Evolutionary conservation across 139 green algal genomes (phyloP).

Genomic region (Volvox reticuliferus): DNA sequence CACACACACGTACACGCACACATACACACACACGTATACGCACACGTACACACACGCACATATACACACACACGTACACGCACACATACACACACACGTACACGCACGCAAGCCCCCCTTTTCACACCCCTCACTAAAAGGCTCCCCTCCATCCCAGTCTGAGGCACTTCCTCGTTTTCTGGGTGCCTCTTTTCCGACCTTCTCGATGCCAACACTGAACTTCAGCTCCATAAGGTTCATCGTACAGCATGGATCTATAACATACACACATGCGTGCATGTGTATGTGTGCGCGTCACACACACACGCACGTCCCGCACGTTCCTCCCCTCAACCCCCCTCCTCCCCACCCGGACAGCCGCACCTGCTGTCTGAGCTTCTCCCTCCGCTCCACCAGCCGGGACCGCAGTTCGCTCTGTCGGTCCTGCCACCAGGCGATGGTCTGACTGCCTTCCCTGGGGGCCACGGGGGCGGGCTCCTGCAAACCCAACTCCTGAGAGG

Average conservation of each 20-base stretch:
- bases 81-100: not conserved
- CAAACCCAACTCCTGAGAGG: slow-evolving; percentile 56
- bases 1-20: too few species aligned
- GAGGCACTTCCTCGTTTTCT: too few species aligned
- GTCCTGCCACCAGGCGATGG: slow-evolving; percentile 87
- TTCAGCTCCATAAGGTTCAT: too few species aligned
- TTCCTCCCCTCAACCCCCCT: not conserved
- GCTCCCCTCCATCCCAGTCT: too few species aligned
- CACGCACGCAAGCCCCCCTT: too few species aligned
- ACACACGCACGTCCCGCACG: not conserved
- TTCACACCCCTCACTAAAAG: too few species aligned
- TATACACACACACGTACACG: not conserved
- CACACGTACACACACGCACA: not conserved
- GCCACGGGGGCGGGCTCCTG: slow-evolving; percentile 40
- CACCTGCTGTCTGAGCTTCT: not conserved
- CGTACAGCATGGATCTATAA: too few species aligned
- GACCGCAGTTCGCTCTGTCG: slow-evolving; percentile 60
- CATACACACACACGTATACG: too few species aligned
- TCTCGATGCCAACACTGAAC: too few species aligned
- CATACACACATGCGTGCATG: too few species aligned
- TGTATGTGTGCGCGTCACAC: not conserved
- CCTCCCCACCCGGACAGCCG: not conserved
- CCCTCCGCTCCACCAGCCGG: slow-evolving; percentile 29
- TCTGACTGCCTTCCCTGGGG: slow-evolving; percentile 61
- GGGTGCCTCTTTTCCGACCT: too few species aligned